These are phyloP conservation scores for Fraxinus nigra DNA, from an alignment of 305 asterid species.

Conservation along the genomic window DNA sequence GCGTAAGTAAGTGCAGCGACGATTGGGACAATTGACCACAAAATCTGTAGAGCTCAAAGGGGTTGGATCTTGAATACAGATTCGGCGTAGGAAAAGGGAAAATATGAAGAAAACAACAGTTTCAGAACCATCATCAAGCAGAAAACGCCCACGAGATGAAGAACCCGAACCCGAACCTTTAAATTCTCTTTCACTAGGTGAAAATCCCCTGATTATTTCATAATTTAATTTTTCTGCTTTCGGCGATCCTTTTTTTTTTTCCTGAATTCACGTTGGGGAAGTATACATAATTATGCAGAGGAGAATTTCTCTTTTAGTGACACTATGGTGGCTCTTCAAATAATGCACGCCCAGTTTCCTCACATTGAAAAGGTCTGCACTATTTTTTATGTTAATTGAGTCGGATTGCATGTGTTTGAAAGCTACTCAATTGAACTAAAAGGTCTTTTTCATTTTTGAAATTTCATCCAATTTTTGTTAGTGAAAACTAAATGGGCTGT, in stretches of 20 bases:
- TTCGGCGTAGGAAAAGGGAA: not conserved
- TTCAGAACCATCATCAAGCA: constrained; percentile 46
- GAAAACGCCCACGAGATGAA: constrained; percentile 47
- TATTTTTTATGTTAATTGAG: not conserved
- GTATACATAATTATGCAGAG: constrained; percentile 37
- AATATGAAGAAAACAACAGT: constrained; percentile 20
- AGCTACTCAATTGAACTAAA: not conserved
- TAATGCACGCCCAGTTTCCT: constrained; percentile 96
- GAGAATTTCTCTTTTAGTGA: constrained; percentile 67
- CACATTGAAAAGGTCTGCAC: constrained; percentile 54
- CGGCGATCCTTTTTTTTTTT: not conserved
- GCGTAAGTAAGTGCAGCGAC: not conserved
- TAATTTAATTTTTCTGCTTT: not conserved
- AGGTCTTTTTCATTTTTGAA: not conserved
- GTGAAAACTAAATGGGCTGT: not conserved
- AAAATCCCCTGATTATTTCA: not conserved
- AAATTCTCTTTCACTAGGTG: constrained; percentile 36
- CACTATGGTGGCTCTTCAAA: constrained; percentile 80
- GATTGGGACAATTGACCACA: not conserved
- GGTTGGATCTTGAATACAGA: not conserved
- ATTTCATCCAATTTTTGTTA: not conserved
- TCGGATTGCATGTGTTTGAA: not conserved
- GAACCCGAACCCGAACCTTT: constrained; percentile 21
- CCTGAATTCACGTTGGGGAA: not conserved
- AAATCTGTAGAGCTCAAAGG: not conserved